Conservation (phyloP, 768 basidiomycete species). For the Amanita subjunquillea region DNA sequence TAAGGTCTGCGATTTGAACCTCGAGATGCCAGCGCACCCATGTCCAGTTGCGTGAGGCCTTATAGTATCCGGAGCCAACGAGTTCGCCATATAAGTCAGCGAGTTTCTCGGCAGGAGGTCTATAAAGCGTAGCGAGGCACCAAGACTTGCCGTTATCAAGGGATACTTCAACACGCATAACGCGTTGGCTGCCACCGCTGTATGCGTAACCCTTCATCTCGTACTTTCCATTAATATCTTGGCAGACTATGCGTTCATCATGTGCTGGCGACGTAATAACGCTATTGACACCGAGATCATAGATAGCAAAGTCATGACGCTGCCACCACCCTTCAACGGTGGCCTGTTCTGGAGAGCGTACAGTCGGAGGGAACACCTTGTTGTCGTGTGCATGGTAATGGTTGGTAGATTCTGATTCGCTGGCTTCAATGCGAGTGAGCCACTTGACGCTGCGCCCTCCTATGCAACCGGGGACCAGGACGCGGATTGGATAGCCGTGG, state of each 20-base stretch:
- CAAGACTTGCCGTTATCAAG: conserved; percentile 42
- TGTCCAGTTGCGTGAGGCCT: background rate
- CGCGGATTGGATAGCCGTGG: conserved; percentile 57
- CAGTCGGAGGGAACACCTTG: conserved; percentile 45
- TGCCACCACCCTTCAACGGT: conserved; percentile 46
- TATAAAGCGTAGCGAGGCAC: conserved; percentile 22
- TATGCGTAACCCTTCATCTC: conserved; percentile 49
- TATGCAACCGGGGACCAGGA: conserved; percentile 53
- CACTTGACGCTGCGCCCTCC: conserved; percentile 55
- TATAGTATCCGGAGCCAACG: background rate
- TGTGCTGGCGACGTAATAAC: conserved; percentile 48
- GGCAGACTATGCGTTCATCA: conserved; percentile 27
- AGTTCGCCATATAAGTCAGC: background rate
- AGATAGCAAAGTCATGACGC: conserved; percentile 26
- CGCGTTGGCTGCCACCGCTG: conserved; percentile 46
- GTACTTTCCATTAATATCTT: conserved; percentile 20
- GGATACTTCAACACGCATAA: conserved; percentile 49
- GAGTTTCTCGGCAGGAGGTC: background rate
- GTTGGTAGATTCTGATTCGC: conserved; percentile 40
- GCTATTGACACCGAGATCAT: conserved; percentile 52
- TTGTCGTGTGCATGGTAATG: conserved; percentile 43
- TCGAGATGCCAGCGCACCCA: conserved; percentile 52
- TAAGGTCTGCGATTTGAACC: conserved; percentile 23
- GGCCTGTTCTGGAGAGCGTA: conserved; percentile 41
- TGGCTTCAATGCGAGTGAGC: conserved; percentile 45